Evolutionary conservation across 2,329 filamentous ascomycete genomes (phyloP), one percentile per base, ranked within the genome.

Genomic region (Apiospora saccharicola): DNA sequence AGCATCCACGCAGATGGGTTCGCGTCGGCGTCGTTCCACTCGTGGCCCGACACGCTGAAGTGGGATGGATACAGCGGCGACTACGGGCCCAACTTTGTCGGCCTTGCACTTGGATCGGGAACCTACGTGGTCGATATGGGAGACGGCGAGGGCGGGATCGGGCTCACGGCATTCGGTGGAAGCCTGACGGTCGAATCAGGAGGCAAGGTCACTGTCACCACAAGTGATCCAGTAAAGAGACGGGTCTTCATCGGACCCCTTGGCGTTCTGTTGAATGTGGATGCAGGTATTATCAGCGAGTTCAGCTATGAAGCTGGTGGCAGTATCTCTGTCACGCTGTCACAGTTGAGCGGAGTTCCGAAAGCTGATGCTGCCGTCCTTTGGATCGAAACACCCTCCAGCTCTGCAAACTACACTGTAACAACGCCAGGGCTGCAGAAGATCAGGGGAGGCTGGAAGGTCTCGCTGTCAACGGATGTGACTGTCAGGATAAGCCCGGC

Each of bases 61-160:
- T 90, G 89, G 86, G 89, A 91, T 74, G 84, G 83, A 0, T 88
- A 87, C 73, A 87, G 83, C 12, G 88, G 89, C 1, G 89, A 91
- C 76, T 90, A 90, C 71, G 89, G 89, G 0, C 85, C 84, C 0
- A 86, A 85, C 1, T 89, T 90, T 72, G 72, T 90, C 0, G 89
- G 88, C 0, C 78, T 88, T 64, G 83, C 84, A 0, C 79, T 90
- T 0, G 87, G 85, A 0, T 84, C 86, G 4, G 85, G 83, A 0
- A 85, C 85, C 0, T 90, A 89, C 71, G 79, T 90, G 6, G 83
- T 84, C 0, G 75, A 85, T 13, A 37, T 69, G 67, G 0, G 57
- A 4, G 57, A 7, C 46, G 46, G 22, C 6, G 84, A 88, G 71
- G 71, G 77, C 0, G 80, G 80, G 1, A 80, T 87, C 4, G 87